Base-by-base conservation (phyloP, 768 basidiomycete species). In the Termitomyces sp. region DNA sequence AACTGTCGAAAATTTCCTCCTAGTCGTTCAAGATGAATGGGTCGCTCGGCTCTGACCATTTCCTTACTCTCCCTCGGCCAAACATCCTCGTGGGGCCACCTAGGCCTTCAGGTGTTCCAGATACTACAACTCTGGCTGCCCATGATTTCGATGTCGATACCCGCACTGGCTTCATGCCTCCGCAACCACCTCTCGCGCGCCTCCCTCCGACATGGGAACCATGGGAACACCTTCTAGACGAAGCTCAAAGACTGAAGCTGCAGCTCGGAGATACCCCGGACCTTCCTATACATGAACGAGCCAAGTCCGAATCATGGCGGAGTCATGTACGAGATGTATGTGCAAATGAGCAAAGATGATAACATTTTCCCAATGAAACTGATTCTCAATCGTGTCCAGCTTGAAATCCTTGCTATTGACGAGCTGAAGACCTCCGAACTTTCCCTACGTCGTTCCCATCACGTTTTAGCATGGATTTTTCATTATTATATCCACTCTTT, bases 121-220 rank as follows among this genome's bases (percentile, higher is more conserved):
- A 67, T 60, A 67, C 65, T 42, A 63, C 65, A 27, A 67, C 65
- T 42, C 58, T 62, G 13, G 85, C 84, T 10, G 85, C 86, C 3
- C 87, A 89, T 61, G 89, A 91, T 73, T 98, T 93, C 76, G 94
- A 98, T 69, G 91, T 98, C 59, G 93, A 95, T 69, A 87, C 88
- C 10, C 78, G 85, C 16, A 93, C 93, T 0, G 95, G 96, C 0
- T 98, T 98, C 71, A 88, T 98, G 84, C 91, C 95, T 2, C 87
- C 90, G 0, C 77, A 83, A 14, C 82, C 85, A 0, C 94, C 94
- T 1, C 69, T 88, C 0, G 64, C 73, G 7, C 81, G 88, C 22
- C 79, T 96, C 1, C 85, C 87, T 0, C 56, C 40, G 0, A 68
- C 73, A 55, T 96, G 85, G 83, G 86, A 84, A 44, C 66, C 74